Base-by-base conservation (phyloP, 140 eudicot genomes). In the Erigeron philadelphicus region DNA sequence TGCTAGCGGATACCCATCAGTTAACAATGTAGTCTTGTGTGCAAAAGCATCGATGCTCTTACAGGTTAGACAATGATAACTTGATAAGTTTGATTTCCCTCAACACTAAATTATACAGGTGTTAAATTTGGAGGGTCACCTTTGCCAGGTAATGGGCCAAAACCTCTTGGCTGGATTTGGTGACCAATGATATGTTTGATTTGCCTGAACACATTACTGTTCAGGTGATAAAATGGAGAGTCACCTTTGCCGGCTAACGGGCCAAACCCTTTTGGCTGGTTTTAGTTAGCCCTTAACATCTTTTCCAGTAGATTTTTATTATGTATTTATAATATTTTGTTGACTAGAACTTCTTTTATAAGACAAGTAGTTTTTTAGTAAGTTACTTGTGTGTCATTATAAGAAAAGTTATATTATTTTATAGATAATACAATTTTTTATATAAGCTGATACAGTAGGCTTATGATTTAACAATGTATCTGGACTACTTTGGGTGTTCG, bases 1-100 rank as follows among this genome's bases (percentile, higher is more conserved):
- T 52, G 35, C 66, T 8, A 78, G 43, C 15, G 75, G 78, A 4
- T 78, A 66, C 67, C 49, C 65, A 9, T 43, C 78, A 8, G 78
- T 72, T 66, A 49, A 55, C 44, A 72, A 78, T 49, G 75, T 83
- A 4, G 68, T 90, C 18, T 84, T 90, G 48, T 90, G 97, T 70
- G 97, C 95, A 1, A 90, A 90, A 77, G 95, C 97, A 46, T 90
- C 97, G 5, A 90, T 90, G 97, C 89, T 90, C 45, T 87, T 90
- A 62, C 95, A 87, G 90, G 97, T 87, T 23, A 55, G 70, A 66
- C 17, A 38, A 19, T 12, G 18, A 4, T 70, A 54, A 15, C 11
- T 54, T 12, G 18, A 4, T 70, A 54, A 15, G 16, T 54, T 58
- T 70, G 21, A 38, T 40, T 11, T 54, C 2, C 13, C 0, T n/a